Evolutionary conservation across 257 asterid genomes (phyloP), one percentile per base, ranked within the genome.

Genomic region (Solanum peruvianum): DNA sequence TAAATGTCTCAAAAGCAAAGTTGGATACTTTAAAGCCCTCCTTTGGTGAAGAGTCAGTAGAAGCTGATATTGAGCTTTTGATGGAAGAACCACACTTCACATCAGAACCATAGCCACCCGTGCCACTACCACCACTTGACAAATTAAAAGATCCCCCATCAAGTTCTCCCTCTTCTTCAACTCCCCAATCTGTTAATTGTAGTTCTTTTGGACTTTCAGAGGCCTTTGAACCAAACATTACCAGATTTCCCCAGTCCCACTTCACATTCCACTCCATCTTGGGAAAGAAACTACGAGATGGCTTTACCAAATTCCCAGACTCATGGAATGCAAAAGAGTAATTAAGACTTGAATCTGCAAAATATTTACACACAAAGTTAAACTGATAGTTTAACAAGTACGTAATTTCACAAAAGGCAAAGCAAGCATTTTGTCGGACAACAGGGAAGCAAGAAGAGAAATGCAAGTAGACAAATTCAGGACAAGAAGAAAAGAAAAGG

Each of bases 41-140:
- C 84, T 89, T 92, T 2, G 94, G 90, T 37, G 96, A 94, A 78
- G 98, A 95, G 64, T 92, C 94, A 0, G 93, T 92, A 42, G 98
- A 95, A 80, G 94, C 98, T 77, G 99, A 94, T 80, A 93, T 84
- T 5, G 98, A 94, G 93, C 98, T 94, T 91, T 91, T 95, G n/a
- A 91, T 91, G 39, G 98, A 95, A 89, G 96, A 95, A 75, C 91
- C 93, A 85, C 91, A 93, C n/a, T 93, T 93, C 56, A 93, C 86
- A 83, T 94, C 95, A 23, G 97, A 93, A 87, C 90, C 95, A 78
- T 93, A 92, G 78, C 92, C 93, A 60, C 94, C 92, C 87, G 92
- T 92, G 18, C 91, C 90, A 84, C 92, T 90, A 25, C 92, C 92
- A 35, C 92, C 89, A 1, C 92, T 92, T 7, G 98, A 95, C 67